A percentile compares a stretch with the other conserved stretches of the same genome.
phyloP scores from a whole-genome alignment of 108 stramenopile species.

The Pseudonitzschia delicatissima region DNA sequence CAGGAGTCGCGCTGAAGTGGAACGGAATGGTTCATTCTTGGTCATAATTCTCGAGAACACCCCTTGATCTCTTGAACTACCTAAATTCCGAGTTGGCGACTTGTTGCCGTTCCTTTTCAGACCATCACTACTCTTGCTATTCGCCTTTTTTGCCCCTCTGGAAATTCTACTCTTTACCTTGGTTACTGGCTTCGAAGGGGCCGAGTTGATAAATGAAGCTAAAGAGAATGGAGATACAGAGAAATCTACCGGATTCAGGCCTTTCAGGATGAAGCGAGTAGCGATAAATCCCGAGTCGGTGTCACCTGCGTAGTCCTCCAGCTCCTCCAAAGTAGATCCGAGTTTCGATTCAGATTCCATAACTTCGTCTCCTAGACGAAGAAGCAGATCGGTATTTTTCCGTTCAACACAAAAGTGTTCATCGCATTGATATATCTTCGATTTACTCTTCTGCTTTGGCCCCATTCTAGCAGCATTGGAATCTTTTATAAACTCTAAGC shows the following conservation, averaged over 20 bases:
- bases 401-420: not conserved
- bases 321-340: not conserved
- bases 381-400: not conserved
- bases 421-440: not conserved
- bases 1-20: slow-evolving; percentile 7
- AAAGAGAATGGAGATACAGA: not conserved
- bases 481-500: slow-evolving; percentile 3
- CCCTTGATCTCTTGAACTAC: not conserved
- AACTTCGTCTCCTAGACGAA: not conserved
- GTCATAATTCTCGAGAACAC: not conserved
- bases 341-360: slow-evolving; percentile 1
- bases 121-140: not conserved
- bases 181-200: slow-evolving; percentile 1
- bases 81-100: not conserved
- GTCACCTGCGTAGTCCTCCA: not conserved
- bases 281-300: slow-evolving; percentile 14
- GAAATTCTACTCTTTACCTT: slow-evolving; percentile 9
- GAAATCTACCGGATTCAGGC: slow-evolving; percentile 8
- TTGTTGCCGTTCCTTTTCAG: not conserved
- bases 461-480: not conserved
- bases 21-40: slow-evolving; percentile 10
- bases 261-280: slow-evolving; percentile 7
- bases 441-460: not conserved
- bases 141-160: not conserved
- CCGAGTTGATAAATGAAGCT: not conserved